Evolutionary conservation across 495 filamentous ascomycete species (phyloP), one percentile per base, ranked within the genome.

Genomic region (Hyphodiscus hymeniophilus): DNA sequence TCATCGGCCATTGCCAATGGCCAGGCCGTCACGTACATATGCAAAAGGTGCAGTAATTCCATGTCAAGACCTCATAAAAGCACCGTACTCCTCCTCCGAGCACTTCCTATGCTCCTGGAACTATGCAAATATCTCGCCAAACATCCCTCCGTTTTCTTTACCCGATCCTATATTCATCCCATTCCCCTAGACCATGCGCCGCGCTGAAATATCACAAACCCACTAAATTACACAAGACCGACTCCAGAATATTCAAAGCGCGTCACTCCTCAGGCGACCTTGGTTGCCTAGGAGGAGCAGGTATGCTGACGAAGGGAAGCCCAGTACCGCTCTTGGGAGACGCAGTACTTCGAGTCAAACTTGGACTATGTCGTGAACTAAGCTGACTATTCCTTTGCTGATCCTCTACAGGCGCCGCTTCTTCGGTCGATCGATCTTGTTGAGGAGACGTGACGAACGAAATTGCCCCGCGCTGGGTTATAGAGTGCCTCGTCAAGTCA

Each of bases 391-490:
- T 40, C 20, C 38, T 22, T 8, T 20, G 38, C 17, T 11, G 38
- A 2, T 40, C 38, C 7, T 22, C 38, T 16, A 8, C 11, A 5
- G 41, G 15, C 13, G 41, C 6, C 3, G 20, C 28, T 21, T 40
- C 49, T 32, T 21, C 8, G 7, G 39, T 34, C 21, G 2, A 12
- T 38, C 31, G 23, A 7, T 33, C 26, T 35, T 52, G 17, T 13
- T 38, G 44, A 26, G 34, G 17, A 28, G 48, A 22, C 3, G 50
- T 52, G 8, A 55, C 23, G 32, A 59, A 55, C 15, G 56, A 59
- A 18, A 59, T 42, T 18, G 51, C 50, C 13, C 57, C 47, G 13
- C 50, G 45, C 23, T 56, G 52, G 17, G 55, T 50, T 13, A 54
- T 42, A 5, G 49, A 47, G 13, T 48, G 52, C 5, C 15, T 13